These are phyloP conservation scores for Meira nashicola DNA, from an alignment of 1,284 basidiomycete genomes.

Conservation along the genomic window DNA sequence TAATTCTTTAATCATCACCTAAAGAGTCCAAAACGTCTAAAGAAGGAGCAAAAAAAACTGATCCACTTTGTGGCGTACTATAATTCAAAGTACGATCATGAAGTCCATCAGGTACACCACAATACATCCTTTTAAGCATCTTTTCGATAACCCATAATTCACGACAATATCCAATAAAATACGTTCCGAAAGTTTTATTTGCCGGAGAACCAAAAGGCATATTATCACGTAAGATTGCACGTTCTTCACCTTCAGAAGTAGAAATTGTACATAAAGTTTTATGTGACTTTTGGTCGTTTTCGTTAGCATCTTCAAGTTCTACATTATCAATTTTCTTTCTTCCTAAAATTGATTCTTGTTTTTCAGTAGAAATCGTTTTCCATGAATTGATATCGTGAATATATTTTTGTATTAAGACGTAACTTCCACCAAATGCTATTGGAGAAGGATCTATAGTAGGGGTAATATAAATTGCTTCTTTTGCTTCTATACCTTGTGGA, in stretches of 20 bases:
- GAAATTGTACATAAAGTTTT: neutral
- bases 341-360: neutral
- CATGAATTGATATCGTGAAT: neutral
- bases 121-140: neutral
- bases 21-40: neutral
- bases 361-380: neutral
- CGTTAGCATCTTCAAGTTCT: neutral
- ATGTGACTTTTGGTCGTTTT: neutral
- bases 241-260: neutral
- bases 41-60: neutral
- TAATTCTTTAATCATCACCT: neutral
- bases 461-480: neutral
- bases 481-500: neutral
- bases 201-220: conserved; percentile 2
- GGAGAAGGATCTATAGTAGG: neutral
- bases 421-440: neutral
- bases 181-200: neutral
- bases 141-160: neutral
- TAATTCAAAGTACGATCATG: conserved; percentile 1
- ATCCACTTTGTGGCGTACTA: neutral
- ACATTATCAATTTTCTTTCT: neutral
- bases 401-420: neutral
- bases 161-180: neutral
- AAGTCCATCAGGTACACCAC: neutral
- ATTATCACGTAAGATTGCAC: neutral